Base-by-base conservation (phyloP, 1,284 basidiomycete genomes). In the Spongiforma sp. region DNA sequence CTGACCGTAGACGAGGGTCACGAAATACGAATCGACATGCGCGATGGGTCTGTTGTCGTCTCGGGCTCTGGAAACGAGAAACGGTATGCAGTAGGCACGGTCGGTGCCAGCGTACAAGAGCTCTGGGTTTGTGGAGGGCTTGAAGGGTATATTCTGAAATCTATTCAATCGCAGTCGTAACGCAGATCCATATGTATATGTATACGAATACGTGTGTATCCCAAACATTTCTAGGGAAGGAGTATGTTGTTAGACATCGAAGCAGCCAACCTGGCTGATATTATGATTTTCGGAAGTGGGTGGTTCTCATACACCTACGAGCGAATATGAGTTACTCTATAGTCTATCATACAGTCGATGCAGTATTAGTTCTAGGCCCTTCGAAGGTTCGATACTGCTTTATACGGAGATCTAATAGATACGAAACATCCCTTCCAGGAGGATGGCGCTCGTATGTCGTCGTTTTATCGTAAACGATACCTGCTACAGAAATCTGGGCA, bases 51-150 rank as follows among this genome's bases (percentile, higher is more conserved):
- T 58, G 83, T 95, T 24, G 79, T 83, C 34, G 85, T 94, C 53
- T 77, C 69, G 32, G 74, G 80, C 64, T 69, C 81, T 68, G 72
- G 79, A 68, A 79, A 82, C 76, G 78, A 74, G 64, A 90, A 87
- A 78, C 78, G 75, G 43, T 98, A 96, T 74, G 71, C 73, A 15
- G 85, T 94, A 14, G 87, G 90, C 48, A 86, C 90, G 4, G 90
- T 98, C 2, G 96, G 96, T 14, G 81, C 87, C 52, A 96, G 94
- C 74, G 96, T 98, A 59, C 96, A 98, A 81, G 96, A 98, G 78
- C 82, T 98, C 39, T 94, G 92, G 92, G 80, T 91, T 14, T 93
- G 90, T 71, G 92, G 90, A 17, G 92, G 93, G 11, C 77, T 94
- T 66, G 93, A 94, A 71, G 91, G 92, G 6, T 93, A 86, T 73